Percentiles rank a stretch among this genome's conserved stretches.
These are phyloP conservation scores for Cordia subcordata DNA, from an alignment of 257 asterid species.

Conservation along the genomic window DNA sequence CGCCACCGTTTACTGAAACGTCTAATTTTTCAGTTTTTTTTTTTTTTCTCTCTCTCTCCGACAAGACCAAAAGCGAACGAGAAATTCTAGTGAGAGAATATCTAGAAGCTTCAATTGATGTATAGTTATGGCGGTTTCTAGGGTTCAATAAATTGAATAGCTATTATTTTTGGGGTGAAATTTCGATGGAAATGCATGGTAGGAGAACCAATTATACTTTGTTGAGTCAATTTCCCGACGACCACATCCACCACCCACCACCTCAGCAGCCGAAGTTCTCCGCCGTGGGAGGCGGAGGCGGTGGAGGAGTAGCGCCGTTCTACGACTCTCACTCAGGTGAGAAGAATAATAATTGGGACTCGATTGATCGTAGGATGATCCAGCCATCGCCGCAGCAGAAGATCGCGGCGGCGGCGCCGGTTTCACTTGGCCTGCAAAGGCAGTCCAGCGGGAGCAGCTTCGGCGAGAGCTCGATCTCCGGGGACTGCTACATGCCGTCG, in stretches of 20 bases:
- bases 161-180: no score
- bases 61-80: neutral
- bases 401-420: constrained; percentile 47
- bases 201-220: constrained; percentile 70
- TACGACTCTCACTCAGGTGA: constrained; percentile 67
- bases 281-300: constrained; percentile 17
- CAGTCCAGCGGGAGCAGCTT: constrained; percentile 97
- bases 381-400: constrained; percentile 17
- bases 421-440: constrained; percentile 62
- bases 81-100: neutral
- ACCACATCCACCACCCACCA: constrained; percentile 34
- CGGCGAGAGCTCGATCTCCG: constrained; percentile 81
- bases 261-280: constrained; percentile 34
- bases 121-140: neutral
- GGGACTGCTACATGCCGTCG: constrained; percentile 58
- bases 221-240: constrained; percentile 73
- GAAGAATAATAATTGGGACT: constrained; percentile 51
- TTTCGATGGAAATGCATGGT: constrained; percentile 72
- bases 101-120: neutral
- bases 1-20: constrained; percentile 26
- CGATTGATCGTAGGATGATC: constrained; percentile 52
- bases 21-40: constrained; percentile 22
- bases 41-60: neutral
- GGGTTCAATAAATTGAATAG: neutral
- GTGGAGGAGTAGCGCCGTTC: constrained; percentile 25